Conservation (phyloP, 139 green algal species). For the Picochlorum sp. region DNA sequence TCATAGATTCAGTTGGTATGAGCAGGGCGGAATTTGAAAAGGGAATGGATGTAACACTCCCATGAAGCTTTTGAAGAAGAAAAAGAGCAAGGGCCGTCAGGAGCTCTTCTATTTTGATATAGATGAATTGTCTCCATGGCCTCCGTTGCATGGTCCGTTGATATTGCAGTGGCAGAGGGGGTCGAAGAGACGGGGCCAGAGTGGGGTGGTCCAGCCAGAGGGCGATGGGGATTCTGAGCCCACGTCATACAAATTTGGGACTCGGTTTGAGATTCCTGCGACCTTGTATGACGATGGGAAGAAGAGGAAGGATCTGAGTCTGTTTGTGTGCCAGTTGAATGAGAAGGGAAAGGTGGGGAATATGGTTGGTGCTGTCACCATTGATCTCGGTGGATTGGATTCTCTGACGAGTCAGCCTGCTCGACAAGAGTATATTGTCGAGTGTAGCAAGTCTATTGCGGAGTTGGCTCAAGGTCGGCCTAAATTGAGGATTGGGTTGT, state of each 20-base stretch:
- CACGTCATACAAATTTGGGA: background rate
- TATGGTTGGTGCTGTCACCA: background rate
- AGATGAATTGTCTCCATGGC: slow-evolving; percentile 6
- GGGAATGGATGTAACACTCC: no score
- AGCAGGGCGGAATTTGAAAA: no score
- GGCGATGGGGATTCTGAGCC: background rate
- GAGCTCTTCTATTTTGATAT: slow-evolving; percentile 1
- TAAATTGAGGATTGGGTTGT: slow-evolving; percentile 9
- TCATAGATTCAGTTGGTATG: no score
- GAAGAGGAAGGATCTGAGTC: background rate
- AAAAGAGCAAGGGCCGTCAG: background rate
- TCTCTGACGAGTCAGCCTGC: background rate
- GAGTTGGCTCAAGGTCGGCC: background rate
- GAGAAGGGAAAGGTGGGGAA: slow-evolving; percentile 9
- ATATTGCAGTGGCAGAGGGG: background rate
- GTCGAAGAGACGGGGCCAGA: slow-evolving; percentile 4
- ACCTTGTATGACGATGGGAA: slow-evolving; percentile 6
- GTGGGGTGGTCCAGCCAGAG: background rate
- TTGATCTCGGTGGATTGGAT: background rate
- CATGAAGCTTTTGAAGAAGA: background rate
- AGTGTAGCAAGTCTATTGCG: background rate
- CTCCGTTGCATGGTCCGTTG: slow-evolving; percentile 4
- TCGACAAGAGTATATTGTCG: slow-evolving; percentile 1
- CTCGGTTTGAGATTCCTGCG: background rate
- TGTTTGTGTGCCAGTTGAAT: slow-evolving; percentile 8